These are phyloP conservation scores for Stephania yunnanensis DNA, from an alignment of 164 flowering plant species.

Conservation along the genomic window DNA sequence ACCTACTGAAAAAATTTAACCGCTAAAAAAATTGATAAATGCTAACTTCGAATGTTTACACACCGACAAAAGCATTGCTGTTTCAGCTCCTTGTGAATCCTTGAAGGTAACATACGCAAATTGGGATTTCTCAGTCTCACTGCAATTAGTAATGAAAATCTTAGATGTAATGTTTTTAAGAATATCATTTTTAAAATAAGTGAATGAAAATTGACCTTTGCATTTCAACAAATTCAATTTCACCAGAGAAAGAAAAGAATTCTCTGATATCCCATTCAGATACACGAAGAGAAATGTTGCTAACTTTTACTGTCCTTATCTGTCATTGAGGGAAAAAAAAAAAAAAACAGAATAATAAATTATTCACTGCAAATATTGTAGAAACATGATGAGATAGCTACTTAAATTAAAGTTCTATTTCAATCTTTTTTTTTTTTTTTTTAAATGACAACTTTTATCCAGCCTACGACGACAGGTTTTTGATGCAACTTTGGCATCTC, in stretches of 20 bases:
- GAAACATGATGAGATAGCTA: not conserved
- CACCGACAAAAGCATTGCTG: slow-evolving; percentile 61
- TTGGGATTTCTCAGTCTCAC: slow-evolving; percentile 48
- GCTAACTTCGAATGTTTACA: slow-evolving; percentile 8
- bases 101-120: slow-evolving; percentile 75
- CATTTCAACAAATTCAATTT: slow-evolving; percentile 57
- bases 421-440: too few relatives aligned
- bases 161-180: not conserved
- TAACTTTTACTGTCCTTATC: slow-evolving; percentile 60
- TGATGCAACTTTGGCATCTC: too few relatives aligned
- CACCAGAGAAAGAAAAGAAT: slow-evolving; percentile 79
- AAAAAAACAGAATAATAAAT: not conserved
- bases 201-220: slow-evolving; percentile 35
- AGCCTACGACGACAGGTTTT: too few relatives aligned
- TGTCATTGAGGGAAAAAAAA: slow-evolving; percentile 15
- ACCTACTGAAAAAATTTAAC: not conserved
- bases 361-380: not conserved
- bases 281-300: slow-evolving; percentile 52
- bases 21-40: not conserved
- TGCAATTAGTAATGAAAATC: slow-evolving; percentile 20
- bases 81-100: slow-evolving; percentile 76
- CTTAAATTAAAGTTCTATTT: not conserved
- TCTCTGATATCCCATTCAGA: slow-evolving; percentile 50
- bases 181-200: not conserved
- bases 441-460: too few relatives aligned